Evolutionary conservation across 2,329 filamentous ascomycete species (phyloP), one percentile per base, ranked within the genome.

Genomic region (Ceratocystis colombiana): DNA sequence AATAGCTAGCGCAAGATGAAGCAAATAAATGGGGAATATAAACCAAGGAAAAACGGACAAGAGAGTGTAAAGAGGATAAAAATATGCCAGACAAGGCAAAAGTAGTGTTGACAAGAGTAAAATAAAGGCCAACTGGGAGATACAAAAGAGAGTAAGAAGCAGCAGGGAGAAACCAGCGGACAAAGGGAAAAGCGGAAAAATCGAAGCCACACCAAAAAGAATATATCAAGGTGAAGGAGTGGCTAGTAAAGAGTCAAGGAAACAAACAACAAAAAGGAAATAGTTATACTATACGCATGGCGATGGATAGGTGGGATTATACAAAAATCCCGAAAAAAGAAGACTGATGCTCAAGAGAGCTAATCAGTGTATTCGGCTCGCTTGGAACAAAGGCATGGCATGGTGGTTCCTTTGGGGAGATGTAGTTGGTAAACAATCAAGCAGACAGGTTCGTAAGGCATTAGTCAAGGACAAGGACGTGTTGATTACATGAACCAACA

Each of bases 211-310:
- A n/a, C 25, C 17, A 10, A 30, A 62, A 33, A 17, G 6, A 25
- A n/a, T 41, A 62, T 25, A 45, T 33, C 20, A 46, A 62, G 22
- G 20, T 25, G 7, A 55, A 37, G 20, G 22, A 53, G 33, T 33
- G 25, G 6, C 4, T n/a, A 22, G 20, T 20, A 66, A 57, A 28
- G 8, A 33, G 28, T 20, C 17, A 61, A 66, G 22, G 33, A 53
- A 62, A 53, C 66, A 64, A 62, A 55, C 41, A 50, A 61, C 15
- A 66, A 12, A 59, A 61, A 68, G 41, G 28, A 62, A 22, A 61
- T 28, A 62, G 46, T 22, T 62, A 68, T 65, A 62, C 50, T 59
- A 59, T 59, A 55, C 55, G 28, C 55, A 59, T 59, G 55, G 55
- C 5, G 30, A 12, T 57, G 22, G 28, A 5, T 57, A 30, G 12